Base-by-base conservation (phyloP, 2,329 filamentous ascomycete species). In the Pseudohalonectria lignicola region DNA sequence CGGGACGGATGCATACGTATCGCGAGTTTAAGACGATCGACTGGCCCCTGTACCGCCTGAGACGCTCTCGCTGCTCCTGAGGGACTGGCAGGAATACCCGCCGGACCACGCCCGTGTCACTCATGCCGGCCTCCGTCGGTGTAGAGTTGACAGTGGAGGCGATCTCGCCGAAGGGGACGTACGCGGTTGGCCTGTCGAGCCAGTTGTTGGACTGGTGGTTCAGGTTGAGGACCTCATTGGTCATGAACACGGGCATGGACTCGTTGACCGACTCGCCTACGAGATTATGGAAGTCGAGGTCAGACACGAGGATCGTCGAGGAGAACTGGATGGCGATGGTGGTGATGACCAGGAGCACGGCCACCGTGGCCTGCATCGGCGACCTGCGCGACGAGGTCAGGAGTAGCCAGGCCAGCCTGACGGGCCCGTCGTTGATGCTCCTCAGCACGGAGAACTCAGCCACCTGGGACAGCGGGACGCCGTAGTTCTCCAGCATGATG, bases 391-490 rank as follows among this genome's bases (percentile, higher is more conserved):
- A 33, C 2, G 44, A 42, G 15, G 43, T 41, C 17, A 42, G 34
- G 8, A 45, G 37, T 1, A 51, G 37, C 37, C 41, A 49, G 4
- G 44, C 39, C 11, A 51, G 31, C 12, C 47, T 39, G 28, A 49
- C 35, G 1, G 47, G 47, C 1, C 48, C 48, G 20, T 47, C 46
- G 36, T 51, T 51, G 7, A 38, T 32, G 17, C 39, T 42, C 26
- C 49, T 44, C 28, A 49, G 45, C 16, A 47, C 41, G 6, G 47
- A 49, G 8, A 52, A 36, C 34, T 52, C 45, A 19, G 48, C 47
- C 4, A 45, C 43, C 5, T 43, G 43, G 2, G 43, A 48, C 13
- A 51, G 37, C 3, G 46, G 48, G 2, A 52, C 48, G 3, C 47
- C 47, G 12, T 45, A 38, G 11, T 36, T 47, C 36, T 51, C 46